These are phyloP conservation scores for Chlamydomonas sp. DNA, from an alignment of 139 green algal species.

Conservation along the genomic window DNA sequence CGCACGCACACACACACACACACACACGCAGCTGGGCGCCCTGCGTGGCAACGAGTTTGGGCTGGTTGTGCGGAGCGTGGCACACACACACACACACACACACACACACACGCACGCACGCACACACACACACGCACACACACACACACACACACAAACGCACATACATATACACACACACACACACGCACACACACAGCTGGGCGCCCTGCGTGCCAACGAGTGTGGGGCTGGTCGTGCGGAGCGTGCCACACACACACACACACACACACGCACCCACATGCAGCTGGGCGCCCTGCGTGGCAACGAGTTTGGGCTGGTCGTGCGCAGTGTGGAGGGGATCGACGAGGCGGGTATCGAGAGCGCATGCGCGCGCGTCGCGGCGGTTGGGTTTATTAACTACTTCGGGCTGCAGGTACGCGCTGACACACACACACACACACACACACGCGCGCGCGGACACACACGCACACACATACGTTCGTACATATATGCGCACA, in stretches of 20 bases:
- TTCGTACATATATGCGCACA: not conserved
- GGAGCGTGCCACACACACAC: slow-evolving; percentile 20
- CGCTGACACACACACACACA: not conserved
- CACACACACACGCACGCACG: no score
- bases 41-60: slow-evolving; percentile 77
- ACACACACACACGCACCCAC: no score
- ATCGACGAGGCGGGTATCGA: no score
- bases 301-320: slow-evolving; percentile 77
- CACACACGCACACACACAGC: no score
- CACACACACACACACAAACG: no score
- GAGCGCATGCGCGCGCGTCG: slow-evolving; percentile 42
- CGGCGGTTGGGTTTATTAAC: slow-evolving; percentile 77
- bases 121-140: no score
- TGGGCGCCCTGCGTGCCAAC: no score
- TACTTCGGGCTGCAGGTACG: slow-evolving; percentile 86
- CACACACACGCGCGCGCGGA: not conserved
- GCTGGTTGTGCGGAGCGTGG: slow-evolving; percentile 58
- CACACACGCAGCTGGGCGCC: no score
- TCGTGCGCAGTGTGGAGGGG: slow-evolving; percentile 59
- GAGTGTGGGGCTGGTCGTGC: no score
- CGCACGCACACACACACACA: no score
- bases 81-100: not conserved
- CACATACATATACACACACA: no score
- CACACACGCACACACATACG: slow-evolving; percentile 18
- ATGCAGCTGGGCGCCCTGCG: slow-evolving; percentile 63